Evolutionary conservation across 2,329 filamentous ascomycete genomes (phyloP).

Genomic region (Penicillium psychrosexuale): DNA sequence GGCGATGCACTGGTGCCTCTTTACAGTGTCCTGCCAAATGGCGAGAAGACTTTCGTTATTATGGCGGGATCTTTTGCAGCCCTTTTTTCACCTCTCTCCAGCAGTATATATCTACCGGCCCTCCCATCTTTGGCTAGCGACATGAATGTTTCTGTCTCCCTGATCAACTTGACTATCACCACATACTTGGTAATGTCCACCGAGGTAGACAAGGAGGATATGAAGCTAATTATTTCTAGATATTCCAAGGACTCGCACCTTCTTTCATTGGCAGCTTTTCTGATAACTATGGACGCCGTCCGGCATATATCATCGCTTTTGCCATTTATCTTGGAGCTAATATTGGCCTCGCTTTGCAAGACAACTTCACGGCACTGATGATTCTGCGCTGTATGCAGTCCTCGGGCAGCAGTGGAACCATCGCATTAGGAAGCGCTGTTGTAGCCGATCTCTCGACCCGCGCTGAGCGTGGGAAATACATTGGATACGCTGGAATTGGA

Average conservation of each 20-base stretch:
- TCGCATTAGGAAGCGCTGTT: slow-evolving; percentile 69
- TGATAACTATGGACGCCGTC: slow-evolving; percentile 60
- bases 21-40: slow-evolving; percentile 3
- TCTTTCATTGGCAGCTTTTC: slow-evolving; percentile 58
- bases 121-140: slow-evolving; percentile 34
- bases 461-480: slow-evolving; percentile 68
- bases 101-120: slow-evolving; percentile 38
- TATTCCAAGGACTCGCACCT: slow-evolving; percentile 62
- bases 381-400: slow-evolving; percentile 39
- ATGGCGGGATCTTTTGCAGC: slow-evolving; percentile 12
- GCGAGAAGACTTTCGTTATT: slow-evolving; percentile 13
- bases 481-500: slow-evolving; percentile 63
- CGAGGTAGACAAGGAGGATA: not conserved
- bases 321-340: slow-evolving; percentile 40
- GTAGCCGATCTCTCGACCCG: slow-evolving; percentile 69
- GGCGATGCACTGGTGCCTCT: not conserved
- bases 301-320: slow-evolving; percentile 59
- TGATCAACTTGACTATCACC: slow-evolving; percentile 30
- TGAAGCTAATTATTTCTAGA: slow-evolving; percentile 19
- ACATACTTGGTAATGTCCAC: slow-evolving; percentile 44
- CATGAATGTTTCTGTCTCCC: slow-evolving; percentile 24
- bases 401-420: slow-evolving; percentile 60
- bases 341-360: slow-evolving; percentile 38
- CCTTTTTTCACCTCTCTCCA: slow-evolving; percentile 19
- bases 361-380: slow-evolving; percentile 34